Evolutionary conservation across 2,329 filamentous ascomycete species (phyloP).

Genomic region (Teratosphaeria epicoccoides): DNA sequence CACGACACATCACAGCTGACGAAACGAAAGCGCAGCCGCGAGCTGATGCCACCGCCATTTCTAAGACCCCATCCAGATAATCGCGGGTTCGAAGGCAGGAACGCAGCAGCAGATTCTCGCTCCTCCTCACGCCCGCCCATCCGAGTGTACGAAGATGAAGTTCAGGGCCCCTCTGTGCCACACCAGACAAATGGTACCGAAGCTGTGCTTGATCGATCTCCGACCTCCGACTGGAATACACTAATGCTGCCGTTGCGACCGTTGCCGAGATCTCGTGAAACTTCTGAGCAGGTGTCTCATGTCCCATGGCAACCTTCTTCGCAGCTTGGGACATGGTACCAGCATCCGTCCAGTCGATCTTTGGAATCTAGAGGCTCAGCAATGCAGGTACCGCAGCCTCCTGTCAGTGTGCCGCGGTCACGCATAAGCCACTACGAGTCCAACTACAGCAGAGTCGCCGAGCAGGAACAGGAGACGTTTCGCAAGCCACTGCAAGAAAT

Average conservation of each 20-base stretch:
- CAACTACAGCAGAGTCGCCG: conserved; percentile 1
- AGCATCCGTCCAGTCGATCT: neutral
- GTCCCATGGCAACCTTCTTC: neutral
- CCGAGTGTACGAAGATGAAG: neutral
- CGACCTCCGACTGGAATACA: neutral
- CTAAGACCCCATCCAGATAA: neutral
- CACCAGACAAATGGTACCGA: neutral
- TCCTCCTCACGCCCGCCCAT: neutral
- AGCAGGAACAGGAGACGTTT: neutral
- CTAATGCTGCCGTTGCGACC: neutral
- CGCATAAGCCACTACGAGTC: conserved; percentile 2
- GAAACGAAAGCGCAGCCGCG: conserved; percentile 15
- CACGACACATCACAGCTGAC: neutral
- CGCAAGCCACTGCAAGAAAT: neutral
- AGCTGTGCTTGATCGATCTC: neutral
- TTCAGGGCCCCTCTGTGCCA: neutral
- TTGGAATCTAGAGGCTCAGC: neutral
- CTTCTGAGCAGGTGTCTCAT: neutral
- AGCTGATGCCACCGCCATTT: conserved; percentile 32
- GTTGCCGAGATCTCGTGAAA: neutral
- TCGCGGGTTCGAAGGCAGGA: neutral
- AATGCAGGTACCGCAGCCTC: neutral
- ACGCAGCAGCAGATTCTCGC: neutral
- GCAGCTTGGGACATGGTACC: neutral
- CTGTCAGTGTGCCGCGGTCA: neutral